A percentile compares a stretch with the other conserved stretches of the same genome.
These are phyloP conservation scores for Liquidambar formosana DNA, from an alignment of 164 flowering plant genomes.

Conservation along the genomic window DNA sequence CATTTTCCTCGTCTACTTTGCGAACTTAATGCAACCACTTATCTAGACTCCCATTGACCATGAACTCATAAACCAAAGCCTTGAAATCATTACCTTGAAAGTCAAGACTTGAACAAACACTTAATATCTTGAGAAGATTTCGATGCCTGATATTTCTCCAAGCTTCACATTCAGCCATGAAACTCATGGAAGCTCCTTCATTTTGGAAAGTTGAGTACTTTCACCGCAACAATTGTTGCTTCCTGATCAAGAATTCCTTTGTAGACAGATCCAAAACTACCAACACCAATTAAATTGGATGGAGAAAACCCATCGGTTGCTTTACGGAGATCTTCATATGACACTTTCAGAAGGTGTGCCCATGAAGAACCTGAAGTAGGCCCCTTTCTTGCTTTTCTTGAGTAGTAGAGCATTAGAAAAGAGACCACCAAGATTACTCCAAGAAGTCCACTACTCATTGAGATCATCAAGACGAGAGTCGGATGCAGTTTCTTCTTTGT, in stretches of 20 bases:
- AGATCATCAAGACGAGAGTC: neutral
- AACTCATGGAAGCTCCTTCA: slow-evolving; percentile 31
- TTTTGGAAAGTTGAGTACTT: slow-evolving; percentile 27
- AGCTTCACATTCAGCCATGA: slow-evolving; percentile 31
- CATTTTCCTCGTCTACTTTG: neutral
- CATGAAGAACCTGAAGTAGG: too few species aligned
- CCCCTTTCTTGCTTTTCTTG: too few species aligned
- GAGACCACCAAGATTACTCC: too few species aligned
- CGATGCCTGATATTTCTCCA: slow-evolving; percentile 29
- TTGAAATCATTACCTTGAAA: slow-evolving; percentile 32
- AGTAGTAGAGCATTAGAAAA: too few species aligned
- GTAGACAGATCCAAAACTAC: slow-evolving; percentile 30
- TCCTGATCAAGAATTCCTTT: slow-evolving; percentile 20
- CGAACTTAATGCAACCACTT: slow-evolving; percentile 25
- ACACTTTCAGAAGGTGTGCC: too few species aligned
- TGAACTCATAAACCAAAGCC: slow-evolving; percentile 32
- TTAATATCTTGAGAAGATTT: slow-evolving; percentile 32
- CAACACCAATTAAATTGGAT: slow-evolving; percentile 25
- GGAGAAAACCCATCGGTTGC: slow-evolving; percentile 32
- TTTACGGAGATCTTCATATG: slow-evolving; percentile 20
- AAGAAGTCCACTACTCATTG: neutral
- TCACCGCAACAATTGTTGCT: slow-evolving; percentile 22
- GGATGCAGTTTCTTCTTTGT: neutral
- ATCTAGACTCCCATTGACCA: slow-evolving; percentile 36
- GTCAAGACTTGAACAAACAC: slow-evolving; percentile 32